phyloP scores from a whole-genome alignment of 345 rosid genomes.

The Corchorus capsularis region DNA sequence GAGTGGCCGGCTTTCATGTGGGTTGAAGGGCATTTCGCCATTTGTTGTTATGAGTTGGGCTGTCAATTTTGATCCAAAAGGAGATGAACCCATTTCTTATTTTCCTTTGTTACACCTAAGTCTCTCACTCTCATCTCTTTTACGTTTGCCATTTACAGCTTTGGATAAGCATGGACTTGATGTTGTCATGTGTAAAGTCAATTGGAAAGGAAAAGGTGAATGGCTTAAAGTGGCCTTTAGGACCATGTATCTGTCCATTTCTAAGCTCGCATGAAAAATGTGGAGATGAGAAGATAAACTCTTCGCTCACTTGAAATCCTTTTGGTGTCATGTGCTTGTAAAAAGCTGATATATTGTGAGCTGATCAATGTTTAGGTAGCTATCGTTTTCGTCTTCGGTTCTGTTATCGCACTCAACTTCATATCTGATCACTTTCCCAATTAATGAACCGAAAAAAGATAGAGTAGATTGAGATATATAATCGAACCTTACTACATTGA shows the following conservation, averaged over 20 bases:
- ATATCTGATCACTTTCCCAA: background rate
- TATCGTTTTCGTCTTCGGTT: background rate
- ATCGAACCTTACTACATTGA: background rate
- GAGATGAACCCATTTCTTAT: background rate
- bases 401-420: background rate
- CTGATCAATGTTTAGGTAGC: no score
- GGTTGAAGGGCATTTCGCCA: background rate
- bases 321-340: background rate
- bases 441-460: background rate
- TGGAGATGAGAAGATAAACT: background rate
- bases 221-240: background rate
- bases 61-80: slow-evolving; percentile 11
- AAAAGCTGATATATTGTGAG: no score
- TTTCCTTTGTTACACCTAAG: background rate
- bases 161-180: slow-evolving; percentile 25
- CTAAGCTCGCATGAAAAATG: background rate
- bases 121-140: background rate
- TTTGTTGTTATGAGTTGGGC: background rate
- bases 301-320: background rate
- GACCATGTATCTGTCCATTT: background rate
- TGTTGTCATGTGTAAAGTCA: slow-evolving; percentile 4
- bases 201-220: background rate
- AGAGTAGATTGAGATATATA: background rate
- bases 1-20: background rate
- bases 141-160: slow-evolving; percentile 4